Percentiles rank a stretch among this genome's conserved stretches.
These are phyloP conservation scores for Calonectria multiphialidica DNA, from an alignment of 2,329 filamentous ascomycete species.

Conservation along the genomic window DNA sequence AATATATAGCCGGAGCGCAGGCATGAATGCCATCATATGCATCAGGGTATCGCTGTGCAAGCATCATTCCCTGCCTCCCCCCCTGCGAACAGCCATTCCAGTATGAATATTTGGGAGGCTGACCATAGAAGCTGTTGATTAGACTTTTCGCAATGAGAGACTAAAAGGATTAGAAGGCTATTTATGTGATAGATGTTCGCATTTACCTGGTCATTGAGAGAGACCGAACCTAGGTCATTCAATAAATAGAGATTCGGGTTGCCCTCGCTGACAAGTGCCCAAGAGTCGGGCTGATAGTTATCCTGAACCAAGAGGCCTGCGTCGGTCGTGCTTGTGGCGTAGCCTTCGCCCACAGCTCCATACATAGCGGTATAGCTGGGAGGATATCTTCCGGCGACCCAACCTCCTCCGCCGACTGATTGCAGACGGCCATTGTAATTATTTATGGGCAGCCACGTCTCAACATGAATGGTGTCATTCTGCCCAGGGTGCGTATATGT, in stretches of 20 bases:
- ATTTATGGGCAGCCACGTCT: constrained; percentile 40
- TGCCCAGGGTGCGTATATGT: constrained; percentile 32
- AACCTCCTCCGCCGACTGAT: constrained; percentile 48
- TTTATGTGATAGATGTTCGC: background rate
- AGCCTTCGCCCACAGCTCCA: constrained; percentile 33
- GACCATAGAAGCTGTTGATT: constrained; percentile 56
- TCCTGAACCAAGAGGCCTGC: constrained; percentile 24
- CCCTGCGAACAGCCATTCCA: constrained; percentile 66
- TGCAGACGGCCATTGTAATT: constrained; percentile 49
- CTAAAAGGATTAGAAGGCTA: constrained; percentile 13
- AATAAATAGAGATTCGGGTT: constrained; percentile 40
- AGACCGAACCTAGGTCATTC: constrained; percentile 40
- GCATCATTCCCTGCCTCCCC: constrained; percentile 65
- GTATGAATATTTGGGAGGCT: constrained; percentile 56
- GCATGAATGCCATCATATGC: constrained; percentile 67
- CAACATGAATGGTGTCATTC: constrained; percentile 39
- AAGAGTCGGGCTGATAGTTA: background rate
- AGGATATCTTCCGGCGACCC: constrained; percentile 36
- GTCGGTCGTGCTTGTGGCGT: constrained; percentile 35
- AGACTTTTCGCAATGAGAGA: constrained; percentile 57
- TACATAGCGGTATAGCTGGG: constrained; percentile 30
- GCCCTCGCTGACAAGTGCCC: constrained; percentile 26
- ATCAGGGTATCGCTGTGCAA: constrained; percentile 63
- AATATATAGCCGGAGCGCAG: constrained; percentile 55
- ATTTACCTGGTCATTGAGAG: constrained; percentile 42